phyloP scores from a whole-genome alignment of 2,329 filamentous ascomycete species.

The Reticulascus tulasneorum region DNA sequence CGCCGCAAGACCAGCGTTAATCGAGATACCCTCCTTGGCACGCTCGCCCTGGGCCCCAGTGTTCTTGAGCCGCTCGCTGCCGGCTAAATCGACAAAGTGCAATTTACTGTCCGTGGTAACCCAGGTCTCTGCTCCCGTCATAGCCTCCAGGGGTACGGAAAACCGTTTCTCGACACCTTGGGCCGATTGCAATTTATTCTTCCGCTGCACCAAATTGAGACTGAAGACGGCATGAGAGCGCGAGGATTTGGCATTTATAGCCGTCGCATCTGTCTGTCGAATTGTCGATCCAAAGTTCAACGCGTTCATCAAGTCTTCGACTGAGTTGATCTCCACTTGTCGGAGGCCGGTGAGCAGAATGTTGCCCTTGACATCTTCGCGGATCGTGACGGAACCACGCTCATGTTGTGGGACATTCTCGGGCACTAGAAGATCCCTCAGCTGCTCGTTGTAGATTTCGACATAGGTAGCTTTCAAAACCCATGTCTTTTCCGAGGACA shows the following conservation, averaged over 20 bases:
- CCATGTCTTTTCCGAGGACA: conserved; percentile 70
- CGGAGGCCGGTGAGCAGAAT: conserved; percentile 89
- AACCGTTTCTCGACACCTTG: conserved; percentile 73
- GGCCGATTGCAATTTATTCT: conserved; percentile 49
- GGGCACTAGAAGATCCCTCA: conserved; percentile 82
- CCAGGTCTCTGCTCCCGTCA: conserved; percentile 64
- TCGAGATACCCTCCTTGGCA: conserved; percentile 94
- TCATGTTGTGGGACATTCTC: conserved; percentile 68
- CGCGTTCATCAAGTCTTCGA: conserved; percentile 84
- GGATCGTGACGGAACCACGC: conserved; percentile 78
- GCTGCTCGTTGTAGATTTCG: conserved; percentile 95
- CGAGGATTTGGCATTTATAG: conserved; percentile 95
- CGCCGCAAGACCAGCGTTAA: conserved; percentile 92
- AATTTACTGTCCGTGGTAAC: conserved; percentile 96
- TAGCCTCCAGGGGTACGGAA: conserved; percentile 79
- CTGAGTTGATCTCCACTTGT: conserved; percentile 83
- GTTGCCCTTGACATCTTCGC: conserved; percentile 90
- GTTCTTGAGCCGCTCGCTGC: conserved; percentile 95
- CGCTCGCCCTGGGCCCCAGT: conserved; percentile 92
- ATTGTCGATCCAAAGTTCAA: conserved; percentile 91
- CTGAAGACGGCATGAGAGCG: conserved; percentile 97
- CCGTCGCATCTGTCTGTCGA: conserved; percentile 93
- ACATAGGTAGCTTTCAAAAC: conserved; percentile 91
- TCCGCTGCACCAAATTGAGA: conserved; percentile 86
- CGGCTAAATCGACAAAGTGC: conserved; percentile 96